Evolutionary conservation across 805 yeast species (phyloP).

Genomic region (Debaryomyces tyrocola): DNA sequence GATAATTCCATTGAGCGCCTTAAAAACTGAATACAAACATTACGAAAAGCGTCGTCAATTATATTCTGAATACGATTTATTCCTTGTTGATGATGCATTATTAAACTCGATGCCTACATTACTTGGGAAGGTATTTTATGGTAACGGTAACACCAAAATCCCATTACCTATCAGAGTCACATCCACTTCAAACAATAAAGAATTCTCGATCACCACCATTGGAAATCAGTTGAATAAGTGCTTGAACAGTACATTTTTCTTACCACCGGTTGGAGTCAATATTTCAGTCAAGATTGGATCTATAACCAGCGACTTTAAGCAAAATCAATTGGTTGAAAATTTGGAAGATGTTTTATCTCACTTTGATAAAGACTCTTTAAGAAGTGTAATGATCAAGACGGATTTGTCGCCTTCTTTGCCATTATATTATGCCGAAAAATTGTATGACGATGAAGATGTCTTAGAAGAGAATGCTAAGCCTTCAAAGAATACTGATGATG

Average conservation of each 20-base stretch:
- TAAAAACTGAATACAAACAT: slow-evolving; percentile 84
- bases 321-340: slow-evolving; percentile 59
- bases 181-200: slow-evolving; percentile 29
- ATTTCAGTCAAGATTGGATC: slow-evolving; percentile 68
- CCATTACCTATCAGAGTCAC: slow-evolving; percentile 46
- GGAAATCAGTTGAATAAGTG: slow-evolving; percentile 59
- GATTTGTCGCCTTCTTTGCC: slow-evolving; percentile 81
- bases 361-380: slow-evolving; percentile 48
- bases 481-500: slow-evolving; percentile 16
- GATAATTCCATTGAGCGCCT: slow-evolving; percentile 69
- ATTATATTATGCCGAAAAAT: slow-evolving; percentile 63
- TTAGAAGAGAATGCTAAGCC: slow-evolving; percentile 26
- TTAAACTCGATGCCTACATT: slow-evolving; percentile 78
- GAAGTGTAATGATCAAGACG: slow-evolving; percentile 65
- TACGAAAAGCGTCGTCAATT: slow-evolving; percentile 85
- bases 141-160: slow-evolving; percentile 48
- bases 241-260: slow-evolving; percentile 56
- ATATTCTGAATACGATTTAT: slow-evolving; percentile 64
- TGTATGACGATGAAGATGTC: slow-evolving; percentile 52
- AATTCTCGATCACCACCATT: slow-evolving; percentile 50
- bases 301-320: slow-evolving; percentile 33
- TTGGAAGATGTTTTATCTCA: slow-evolving; percentile 51
- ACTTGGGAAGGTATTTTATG: slow-evolving; percentile 77
- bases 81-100: slow-evolving; percentile 82
- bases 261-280: slow-evolving; percentile 73